A percentile compares a stretch with the other conserved stretches of the same genome.
Conservation (phyloP, 176 grass and related monocot species). For the Puccinellia tenuiflora region DNA sequence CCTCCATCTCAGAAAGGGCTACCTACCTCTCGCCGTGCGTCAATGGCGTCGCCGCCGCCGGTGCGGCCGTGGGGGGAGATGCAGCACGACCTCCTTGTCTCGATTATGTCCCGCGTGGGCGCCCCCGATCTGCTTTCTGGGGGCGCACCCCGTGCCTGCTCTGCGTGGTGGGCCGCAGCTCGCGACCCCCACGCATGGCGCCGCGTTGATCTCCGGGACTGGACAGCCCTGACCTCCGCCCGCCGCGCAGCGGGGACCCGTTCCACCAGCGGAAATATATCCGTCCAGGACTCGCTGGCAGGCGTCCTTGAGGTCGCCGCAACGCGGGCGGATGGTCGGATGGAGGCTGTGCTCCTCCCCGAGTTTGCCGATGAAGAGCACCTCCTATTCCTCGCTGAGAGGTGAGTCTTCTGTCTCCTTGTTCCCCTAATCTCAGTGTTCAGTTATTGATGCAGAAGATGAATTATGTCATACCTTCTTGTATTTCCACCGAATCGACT, state of each 20-base stretch:
- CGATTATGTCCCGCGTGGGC: constrained; percentile 47
- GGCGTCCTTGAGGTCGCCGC: constrained; percentile 25
- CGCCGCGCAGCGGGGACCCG: background rate
- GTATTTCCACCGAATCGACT: background rate
- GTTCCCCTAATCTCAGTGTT: background rate
- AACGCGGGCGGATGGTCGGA: background rate
- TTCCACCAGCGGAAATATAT: background rate
- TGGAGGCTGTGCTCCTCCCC: constrained; percentile 42
- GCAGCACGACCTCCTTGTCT: constrained; percentile 45
- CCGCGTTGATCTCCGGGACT: constrained; percentile 48
- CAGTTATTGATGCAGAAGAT: background rate
- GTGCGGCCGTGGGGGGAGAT: constrained; percentile 51
- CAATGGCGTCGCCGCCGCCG: constrained; percentile 36
- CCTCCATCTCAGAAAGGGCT: background rate
- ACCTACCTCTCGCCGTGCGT: background rate
- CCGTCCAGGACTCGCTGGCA: constrained; percentile 2
- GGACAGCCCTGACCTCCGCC: constrained; percentile 25
- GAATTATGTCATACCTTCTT: background rate
- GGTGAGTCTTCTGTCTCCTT: constrained; percentile 31
- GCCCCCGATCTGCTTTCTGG: constrained; percentile 36
- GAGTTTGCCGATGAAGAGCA: constrained; percentile 43
- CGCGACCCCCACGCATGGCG: constrained; percentile 51
- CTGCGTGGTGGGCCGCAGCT: constrained; percentile 45
- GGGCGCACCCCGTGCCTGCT: constrained; percentile 35
- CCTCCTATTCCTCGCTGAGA: constrained; percentile 40